Percentiles rank a stretch among this genome's conserved stretches.
phyloP scores from a whole-genome alignment of 345 rosid genomes.

The Eucalyptus pauciflora region DNA sequence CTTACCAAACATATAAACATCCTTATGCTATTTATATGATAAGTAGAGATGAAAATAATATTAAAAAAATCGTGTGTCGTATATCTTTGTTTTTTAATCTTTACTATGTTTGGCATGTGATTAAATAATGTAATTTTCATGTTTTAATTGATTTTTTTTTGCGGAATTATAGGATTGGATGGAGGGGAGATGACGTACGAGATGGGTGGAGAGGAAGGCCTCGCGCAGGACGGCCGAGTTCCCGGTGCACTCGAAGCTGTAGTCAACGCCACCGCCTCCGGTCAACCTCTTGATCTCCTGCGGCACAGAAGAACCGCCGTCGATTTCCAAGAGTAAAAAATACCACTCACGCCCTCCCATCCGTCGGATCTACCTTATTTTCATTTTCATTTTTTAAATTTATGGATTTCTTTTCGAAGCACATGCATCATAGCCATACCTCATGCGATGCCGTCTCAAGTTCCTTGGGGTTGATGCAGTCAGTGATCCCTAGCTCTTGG shows the following conservation, averaged over 20 bases:
- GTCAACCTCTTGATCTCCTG: slow-evolving; percentile 46
- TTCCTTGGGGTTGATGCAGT: slow-evolving; percentile 19
- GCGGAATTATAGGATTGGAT: not conserved
- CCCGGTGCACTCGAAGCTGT: slow-evolving; percentile 56
- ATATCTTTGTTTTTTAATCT: too few species aligned
- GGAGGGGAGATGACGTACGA: not conserved
- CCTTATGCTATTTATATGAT: not conserved
- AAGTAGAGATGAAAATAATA: not conserved
- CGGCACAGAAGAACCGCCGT: not conserved
- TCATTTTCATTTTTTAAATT: not conserved
- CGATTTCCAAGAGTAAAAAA: not conserved
- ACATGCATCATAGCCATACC: not conserved
- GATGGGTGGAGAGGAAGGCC: slow-evolving; percentile 50
- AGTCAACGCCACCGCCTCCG: slow-evolving; percentile 57
- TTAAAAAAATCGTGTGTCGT: rapidly evolving
- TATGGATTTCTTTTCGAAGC: not conserved
- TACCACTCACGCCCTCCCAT: not conserved
- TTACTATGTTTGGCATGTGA: not conserved
- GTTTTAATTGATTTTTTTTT: too few species aligned
- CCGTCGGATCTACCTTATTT: not conserved
- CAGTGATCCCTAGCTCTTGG: slow-evolving; percentile 18
- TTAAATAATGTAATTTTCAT: too few species aligned
- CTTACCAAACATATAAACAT: not conserved
- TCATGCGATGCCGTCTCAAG: slow-evolving; percentile 11
- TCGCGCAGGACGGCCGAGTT: slow-evolving; percentile 43